Evolutionary conservation across 2,329 filamentous ascomycete genomes (phyloP), one percentile per base, ranked within the genome.

Genomic region (Epicoccum sorghinum): DNA sequence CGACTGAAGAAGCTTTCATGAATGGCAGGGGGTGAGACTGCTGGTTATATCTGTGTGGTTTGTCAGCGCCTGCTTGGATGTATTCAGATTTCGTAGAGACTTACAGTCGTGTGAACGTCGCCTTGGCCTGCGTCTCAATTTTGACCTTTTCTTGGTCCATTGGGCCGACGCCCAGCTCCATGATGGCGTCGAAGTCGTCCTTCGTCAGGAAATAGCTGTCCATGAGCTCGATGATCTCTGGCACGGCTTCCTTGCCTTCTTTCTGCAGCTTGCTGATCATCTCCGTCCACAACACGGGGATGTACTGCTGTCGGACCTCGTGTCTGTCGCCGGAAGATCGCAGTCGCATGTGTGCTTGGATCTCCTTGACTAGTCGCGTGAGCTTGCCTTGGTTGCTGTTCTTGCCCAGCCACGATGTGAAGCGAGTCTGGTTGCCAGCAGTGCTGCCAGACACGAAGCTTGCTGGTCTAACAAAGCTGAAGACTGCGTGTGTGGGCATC

Each of bases 321-420:
- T 96, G 89, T 47, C 93, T 86, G 70, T 99, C 95, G 23, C 91
- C 95, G 33, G 92, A 96, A 9, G 91, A 88, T 62, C 88, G 88
- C 54, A 99, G 84, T 7, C 95, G 89, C 92, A 99, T 98, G 71
- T 99, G 95, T 4, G 92, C 91, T 73, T 99, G 95, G 5, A 99
- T 91, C 67, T 99, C 95, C 68, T 96, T 96, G 61, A 96, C 83
- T 66, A 87, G 89, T 53, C 95, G 88, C 60, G 84, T 85, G 43
- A 98, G 80, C 74, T 87, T 88, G 41, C 80, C 80, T 77, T 68
- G 83, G 71, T 92, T 96, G 78, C 93, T 97, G 76, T 96, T 96
- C 74, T 96, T 95, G 67, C 95, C 95, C 43, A 99, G 85, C 95
- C 95, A 99, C 6, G 85, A 83, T 0, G 95, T 95, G 72, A 99